These are phyloP conservation scores for Singerocomus inundabilis DNA, from an alignment of 1,284 basidiomycete species.

Conservation along the genomic window DNA sequence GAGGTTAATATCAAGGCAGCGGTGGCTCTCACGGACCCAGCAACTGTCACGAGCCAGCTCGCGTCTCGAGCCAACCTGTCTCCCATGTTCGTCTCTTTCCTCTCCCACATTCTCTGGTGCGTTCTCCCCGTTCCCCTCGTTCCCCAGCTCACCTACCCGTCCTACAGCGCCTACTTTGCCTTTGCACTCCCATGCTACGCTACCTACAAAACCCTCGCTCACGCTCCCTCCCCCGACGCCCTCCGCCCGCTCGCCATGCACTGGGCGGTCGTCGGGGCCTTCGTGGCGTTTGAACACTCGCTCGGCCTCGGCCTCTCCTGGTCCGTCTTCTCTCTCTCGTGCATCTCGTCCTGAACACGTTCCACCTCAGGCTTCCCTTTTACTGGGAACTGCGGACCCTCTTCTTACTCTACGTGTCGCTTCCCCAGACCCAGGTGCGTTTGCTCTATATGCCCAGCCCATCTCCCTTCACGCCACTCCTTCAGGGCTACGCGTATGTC, in stretches of 20 bases:
- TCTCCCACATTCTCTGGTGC: conserved; percentile 42
- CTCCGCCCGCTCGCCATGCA: conserved; percentile 47
- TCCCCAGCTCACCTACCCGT: neutral
- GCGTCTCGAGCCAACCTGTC: neutral
- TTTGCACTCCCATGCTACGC: conserved; percentile 61
- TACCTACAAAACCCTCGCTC: conserved; percentile 66
- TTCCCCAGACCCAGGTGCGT: conserved; percentile 72
- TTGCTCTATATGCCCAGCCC: neutral
- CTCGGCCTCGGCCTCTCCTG: conserved; percentile 71
- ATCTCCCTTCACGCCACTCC: neutral
- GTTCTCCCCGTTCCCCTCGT: conserved; percentile 1
- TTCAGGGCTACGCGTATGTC: conserved; percentile 71
- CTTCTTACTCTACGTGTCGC: conserved; percentile 69
- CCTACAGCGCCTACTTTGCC: conserved; percentile 62
- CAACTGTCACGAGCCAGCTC: neutral
- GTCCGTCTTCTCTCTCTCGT: conserved; percentile 39
- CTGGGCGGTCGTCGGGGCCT: conserved; percentile 46
- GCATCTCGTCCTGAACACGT: conserved; percentile 10
- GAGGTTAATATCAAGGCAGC: too few relatives aligned
- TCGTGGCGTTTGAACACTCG: conserved; percentile 68
- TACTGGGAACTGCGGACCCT: conserved; percentile 74
- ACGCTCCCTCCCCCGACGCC: conserved; percentile 56
- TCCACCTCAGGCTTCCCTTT: conserved; percentile 69
- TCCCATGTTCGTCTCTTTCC: conserved; percentile 46
- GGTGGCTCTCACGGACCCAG: neutral